These are phyloP conservation scores for Schoenoplectus tabernaemontani DNA, from an alignment of 202 grass and related monocot genomes.

Conservation along the genomic window DNA sequence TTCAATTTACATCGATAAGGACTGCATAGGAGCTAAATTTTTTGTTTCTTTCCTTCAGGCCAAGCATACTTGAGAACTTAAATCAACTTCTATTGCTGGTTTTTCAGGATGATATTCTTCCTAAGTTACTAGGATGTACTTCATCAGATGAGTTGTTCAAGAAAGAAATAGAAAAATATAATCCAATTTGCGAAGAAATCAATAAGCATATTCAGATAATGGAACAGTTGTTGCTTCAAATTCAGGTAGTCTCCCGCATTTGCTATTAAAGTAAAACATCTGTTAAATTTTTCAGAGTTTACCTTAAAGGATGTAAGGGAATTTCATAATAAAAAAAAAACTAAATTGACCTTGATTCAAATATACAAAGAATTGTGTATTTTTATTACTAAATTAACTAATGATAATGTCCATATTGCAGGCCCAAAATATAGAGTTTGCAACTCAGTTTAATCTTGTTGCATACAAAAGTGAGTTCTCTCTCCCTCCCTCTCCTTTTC, in stretches of 20 bases:
- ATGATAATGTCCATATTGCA: conserved; percentile 32
- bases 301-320: neutral
- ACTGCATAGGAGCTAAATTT: neutral
- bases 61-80: conserved; percentile 22
- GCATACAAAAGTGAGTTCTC: conserved; percentile 70
- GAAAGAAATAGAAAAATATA: conserved; percentile 79
- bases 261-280: neutral
- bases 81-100: conserved; percentile 22
- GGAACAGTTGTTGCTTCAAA: conserved; percentile 83
- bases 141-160: conserved; percentile 89
- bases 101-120: conserved; percentile 81
- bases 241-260: conserved; percentile 41
- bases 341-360: neutral
- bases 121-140: conserved; percentile 70
- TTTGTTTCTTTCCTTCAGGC: conserved; percentile 23
- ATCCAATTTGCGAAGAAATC: conserved; percentile 82
- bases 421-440: conserved; percentile 79
- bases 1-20: neutral
- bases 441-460: conserved; percentile 64
- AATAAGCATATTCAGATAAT: conserved; percentile 60
- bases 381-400: conserved; percentile 20
- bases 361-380: neutral
- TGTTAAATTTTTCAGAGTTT: neutral
- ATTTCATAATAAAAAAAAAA: neutral
- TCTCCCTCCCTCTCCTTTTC: neutral